Evolutionary conservation across 2,329 filamentous ascomycete species (phyloP), one percentile per base, ranked within the genome.

Genomic region (Mycocentrospora acerina): DNA sequence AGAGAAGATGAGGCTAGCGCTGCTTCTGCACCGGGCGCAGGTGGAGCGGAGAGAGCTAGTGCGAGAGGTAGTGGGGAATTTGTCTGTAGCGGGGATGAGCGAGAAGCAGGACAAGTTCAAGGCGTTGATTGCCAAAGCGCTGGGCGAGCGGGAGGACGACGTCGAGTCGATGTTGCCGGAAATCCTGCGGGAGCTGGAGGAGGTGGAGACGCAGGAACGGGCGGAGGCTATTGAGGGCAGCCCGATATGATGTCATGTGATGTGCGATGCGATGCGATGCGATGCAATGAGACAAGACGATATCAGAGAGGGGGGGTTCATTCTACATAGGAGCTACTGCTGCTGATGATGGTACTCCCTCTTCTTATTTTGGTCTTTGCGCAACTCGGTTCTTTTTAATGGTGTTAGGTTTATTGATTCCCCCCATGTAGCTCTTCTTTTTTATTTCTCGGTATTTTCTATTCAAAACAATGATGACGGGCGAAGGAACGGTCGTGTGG

Each of bases 71-170:
- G 80, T 87, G 27, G 76, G 81, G 34, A 83, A 83, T 10, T 71
- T 88, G 30, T 80, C 79, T 29, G 77, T 82, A 46, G 82, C 86
- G 9, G 86, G 86, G 28, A 81, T 84, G 25, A 82, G 83, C 24
- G 84, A 88, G 63, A 82, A 83, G 60, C 86, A 86, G 49, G 83
- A 83, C 52, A 81, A 83, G 62, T 91, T 90, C 64, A 77, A 85
- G 45, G 78, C 78, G 38, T 73, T 90, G 19, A 79, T 89, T 22
- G 80, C 79, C 42, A 78, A 79, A 43, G 88, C 86, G 42, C 71
- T 90, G 18, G 83, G 83, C 17, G 76, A 82, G 12, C 76, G 80
- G 51, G 83, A 86, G 40, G 82, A 86, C 50, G 83, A 80, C 48
- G 76, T 89, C 24, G 85, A 89, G 61, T 72, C 75, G 29, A 82